phyloP scores from a whole-genome alignment of 495 filamentous ascomycete species.

The Neurospora discreta region DNA sequence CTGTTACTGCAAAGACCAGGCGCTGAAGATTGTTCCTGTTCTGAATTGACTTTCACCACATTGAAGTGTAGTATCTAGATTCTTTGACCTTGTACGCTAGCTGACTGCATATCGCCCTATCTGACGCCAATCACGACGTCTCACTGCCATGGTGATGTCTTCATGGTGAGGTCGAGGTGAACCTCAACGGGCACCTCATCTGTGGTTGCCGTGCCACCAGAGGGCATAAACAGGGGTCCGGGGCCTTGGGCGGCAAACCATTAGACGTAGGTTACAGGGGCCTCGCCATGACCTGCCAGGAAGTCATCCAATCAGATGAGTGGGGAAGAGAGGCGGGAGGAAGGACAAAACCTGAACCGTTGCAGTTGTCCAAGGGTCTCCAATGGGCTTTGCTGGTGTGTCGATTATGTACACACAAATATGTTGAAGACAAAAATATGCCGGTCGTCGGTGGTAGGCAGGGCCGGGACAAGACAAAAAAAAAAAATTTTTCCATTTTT shows the following conservation, averaged over 20 bases:
- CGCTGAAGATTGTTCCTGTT: not conserved
- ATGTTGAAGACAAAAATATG: too few species aligned
- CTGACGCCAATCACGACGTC: not conserved
- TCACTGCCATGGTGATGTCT: not conserved
- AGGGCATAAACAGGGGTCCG: not conserved
- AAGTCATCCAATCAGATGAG: not conserved
- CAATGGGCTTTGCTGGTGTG: not conserved
- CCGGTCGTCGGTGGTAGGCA: not conserved
- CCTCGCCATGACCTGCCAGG: not conserved
- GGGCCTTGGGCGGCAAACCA: not conserved
- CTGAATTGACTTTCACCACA: not conserved
- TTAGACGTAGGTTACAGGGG: not conserved
- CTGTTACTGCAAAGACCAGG: not conserved
- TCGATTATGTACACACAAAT: too few species aligned
- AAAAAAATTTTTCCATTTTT: too few species aligned
- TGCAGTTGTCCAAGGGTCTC: not conserved
- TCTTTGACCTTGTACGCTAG: not conserved
- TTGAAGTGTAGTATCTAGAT: not conserved
- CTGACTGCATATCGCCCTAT: not conserved
- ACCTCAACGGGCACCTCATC: not conserved
- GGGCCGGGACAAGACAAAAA: not conserved
- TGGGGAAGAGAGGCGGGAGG: not conserved
- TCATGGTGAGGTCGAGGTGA: not conserved
- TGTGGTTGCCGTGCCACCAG: not conserved
- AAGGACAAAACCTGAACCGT: not conserved